Conservation (phyloP, 306 rosid species). For the Glycine latifolia region DNA sequence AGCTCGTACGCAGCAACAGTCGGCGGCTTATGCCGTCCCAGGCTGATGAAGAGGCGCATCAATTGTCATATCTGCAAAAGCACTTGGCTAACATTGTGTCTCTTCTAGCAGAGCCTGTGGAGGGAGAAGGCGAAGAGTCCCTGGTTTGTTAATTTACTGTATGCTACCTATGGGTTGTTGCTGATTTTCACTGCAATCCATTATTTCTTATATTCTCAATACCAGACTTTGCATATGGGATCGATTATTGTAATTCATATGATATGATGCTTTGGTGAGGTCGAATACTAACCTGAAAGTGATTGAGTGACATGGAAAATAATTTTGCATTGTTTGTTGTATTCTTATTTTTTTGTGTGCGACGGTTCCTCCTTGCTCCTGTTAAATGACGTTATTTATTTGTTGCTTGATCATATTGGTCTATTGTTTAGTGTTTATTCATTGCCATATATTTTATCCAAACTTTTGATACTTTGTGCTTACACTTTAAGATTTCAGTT, state of each 20-base stretch:
- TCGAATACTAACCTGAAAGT: not conserved
- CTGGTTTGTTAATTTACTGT: slow-evolving; percentile 68
- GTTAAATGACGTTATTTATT: slow-evolving; percentile 11
- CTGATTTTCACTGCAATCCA: slow-evolving; percentile 25
- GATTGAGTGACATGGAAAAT: not conserved
- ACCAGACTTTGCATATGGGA: slow-evolving; percentile 19
- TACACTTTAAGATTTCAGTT: slow-evolving; percentile 6
- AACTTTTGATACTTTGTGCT: slow-evolving; percentile 25
- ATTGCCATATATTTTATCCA: slow-evolving; percentile 20
- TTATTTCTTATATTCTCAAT: slow-evolving; percentile 2
- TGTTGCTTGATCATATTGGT: slow-evolving; percentile 10
- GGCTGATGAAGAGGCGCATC: slow-evolving; percentile 94
- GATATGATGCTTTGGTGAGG: slow-evolving; percentile 8
- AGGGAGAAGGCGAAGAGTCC: slow-evolving; percentile 81
- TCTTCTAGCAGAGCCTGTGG: slow-evolving; percentile 82
- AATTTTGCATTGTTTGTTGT: not conserved
- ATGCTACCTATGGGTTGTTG: slow-evolving; percentile 15
- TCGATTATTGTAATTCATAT: slow-evolving; percentile 7
- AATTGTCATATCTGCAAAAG: slow-evolving; percentile 85
- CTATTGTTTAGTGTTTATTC: not conserved
- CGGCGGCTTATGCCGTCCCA: slow-evolving; percentile 86
- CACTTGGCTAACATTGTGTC: slow-evolving; percentile 83
- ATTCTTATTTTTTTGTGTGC: not conserved
- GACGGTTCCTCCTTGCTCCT: not conserved
- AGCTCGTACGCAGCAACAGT: slow-evolving; percentile 98